phyloP scores from a whole-genome alignment of 73 alveolate species.

The Uronychia binucleata region DNA sequence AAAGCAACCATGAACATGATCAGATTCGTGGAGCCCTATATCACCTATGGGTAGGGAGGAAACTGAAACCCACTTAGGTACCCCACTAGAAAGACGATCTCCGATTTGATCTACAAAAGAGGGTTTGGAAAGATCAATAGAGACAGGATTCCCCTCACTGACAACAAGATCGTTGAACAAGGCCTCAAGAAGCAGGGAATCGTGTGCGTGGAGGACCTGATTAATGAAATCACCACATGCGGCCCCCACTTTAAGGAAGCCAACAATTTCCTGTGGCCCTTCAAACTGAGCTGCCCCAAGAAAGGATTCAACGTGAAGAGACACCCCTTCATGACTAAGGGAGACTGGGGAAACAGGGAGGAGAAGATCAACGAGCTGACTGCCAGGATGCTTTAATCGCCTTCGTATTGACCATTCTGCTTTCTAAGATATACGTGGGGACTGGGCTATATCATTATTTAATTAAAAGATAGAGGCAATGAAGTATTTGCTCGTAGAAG shows the following conservation, averaged over 20 bases:
- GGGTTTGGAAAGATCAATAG: constrained; percentile 93
- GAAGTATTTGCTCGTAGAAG: constrained; percentile 4
- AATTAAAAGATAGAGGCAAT: constrained; percentile 33
- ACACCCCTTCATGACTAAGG: constrained; percentile 82
- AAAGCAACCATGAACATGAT: constrained; percentile 95
- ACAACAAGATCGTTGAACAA: constrained; percentile 88
- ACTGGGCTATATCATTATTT: constrained; percentile 25
- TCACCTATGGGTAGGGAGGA: constrained; percentile 77
- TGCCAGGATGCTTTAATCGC: constrained; percentile 85
- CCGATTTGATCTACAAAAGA: constrained; percentile 94
- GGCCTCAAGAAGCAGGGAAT: constrained; percentile 92
- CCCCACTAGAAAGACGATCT: constrained; percentile 84
- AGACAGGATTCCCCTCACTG: constrained; percentile 90
- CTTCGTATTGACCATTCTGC: background rate
- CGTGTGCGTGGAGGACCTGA: constrained; percentile 94
- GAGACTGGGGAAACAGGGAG: constrained; percentile 98
- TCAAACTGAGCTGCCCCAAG: constrained; percentile 89
- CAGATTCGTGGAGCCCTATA: constrained; percentile 85
- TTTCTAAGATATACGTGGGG: constrained; percentile 19
- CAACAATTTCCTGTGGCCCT: constrained; percentile 95
- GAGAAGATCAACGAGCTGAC: constrained; percentile 87
- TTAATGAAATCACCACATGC: constrained; percentile 91
- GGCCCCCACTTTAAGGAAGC: constrained; percentile 97
- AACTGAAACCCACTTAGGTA: constrained; percentile 34
- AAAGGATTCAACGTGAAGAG: constrained; percentile 91